Conservation (phyloP, 768 basidiomycete genomes). For the Tubosaeta brunneosetosa region DNA sequence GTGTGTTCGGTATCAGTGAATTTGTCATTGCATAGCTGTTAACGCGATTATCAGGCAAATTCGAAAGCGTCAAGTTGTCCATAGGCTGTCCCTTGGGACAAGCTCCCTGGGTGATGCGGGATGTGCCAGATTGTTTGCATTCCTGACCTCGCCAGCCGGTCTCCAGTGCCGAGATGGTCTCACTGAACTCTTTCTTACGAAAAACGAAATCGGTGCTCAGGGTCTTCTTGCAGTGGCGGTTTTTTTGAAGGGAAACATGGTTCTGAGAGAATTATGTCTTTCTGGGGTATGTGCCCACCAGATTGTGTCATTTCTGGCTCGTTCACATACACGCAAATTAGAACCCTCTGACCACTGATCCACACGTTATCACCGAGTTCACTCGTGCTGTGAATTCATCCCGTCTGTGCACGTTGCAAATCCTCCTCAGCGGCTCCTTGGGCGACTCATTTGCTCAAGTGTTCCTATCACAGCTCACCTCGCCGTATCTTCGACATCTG, state of each 20-base stretch:
- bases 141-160: constrained; percentile 47
- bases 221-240: constrained; percentile 51
- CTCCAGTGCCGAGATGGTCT: constrained; percentile 38
- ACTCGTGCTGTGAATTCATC: constrained; percentile 52
- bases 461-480: constrained; percentile 49
- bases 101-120: constrained; percentile 58
- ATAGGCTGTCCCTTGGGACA: constrained; percentile 50
- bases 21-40: constrained; percentile 38
- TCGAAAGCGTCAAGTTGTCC: constrained; percentile 41
- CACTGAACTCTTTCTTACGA: constrained; percentile 53
- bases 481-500: constrained; percentile 47
- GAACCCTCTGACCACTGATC: constrained; percentile 40
- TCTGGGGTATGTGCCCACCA: constrained; percentile 45
- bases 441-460: constrained; percentile 45
- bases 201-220: constrained; percentile 49
- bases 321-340: constrained; percentile 20
- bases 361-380: constrained; percentile 36
- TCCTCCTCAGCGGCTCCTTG: constrained; percentile 48
- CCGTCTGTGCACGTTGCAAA: constrained; percentile 43
- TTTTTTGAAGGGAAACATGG: constrained; percentile 45
- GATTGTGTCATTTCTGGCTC: not conserved
- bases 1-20: not conserved
- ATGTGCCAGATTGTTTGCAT: constrained; percentile 49
- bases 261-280: constrained; percentile 48
- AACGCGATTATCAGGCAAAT: constrained; percentile 46